Evolutionary conservation across 176 grass and related monocot species (phyloP).

Genomic region (Paspalum vaginatum): DNA sequence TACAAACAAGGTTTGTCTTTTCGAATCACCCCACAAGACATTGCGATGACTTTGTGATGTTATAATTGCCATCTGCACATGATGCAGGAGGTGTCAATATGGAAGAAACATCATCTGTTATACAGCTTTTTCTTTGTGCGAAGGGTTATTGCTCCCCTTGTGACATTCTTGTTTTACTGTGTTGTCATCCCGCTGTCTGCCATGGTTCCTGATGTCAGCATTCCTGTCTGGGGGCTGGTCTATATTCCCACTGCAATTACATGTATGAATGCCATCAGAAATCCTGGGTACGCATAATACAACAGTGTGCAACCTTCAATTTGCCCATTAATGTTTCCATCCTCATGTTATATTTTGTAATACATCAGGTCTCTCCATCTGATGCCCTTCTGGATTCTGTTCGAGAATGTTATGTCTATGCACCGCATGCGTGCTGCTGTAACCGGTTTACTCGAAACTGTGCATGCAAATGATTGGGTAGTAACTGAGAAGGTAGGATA

Average conservation of each 20-base stretch:
- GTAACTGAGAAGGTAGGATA: slow-evolving; percentile 92
- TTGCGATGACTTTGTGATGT: slow-evolving; percentile 8
- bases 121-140: slow-evolving; percentile 96
- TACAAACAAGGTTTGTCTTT: slow-evolving; percentile 58
- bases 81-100: slow-evolving; percentile 73
- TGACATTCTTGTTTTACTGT: slow-evolving; percentile 81
- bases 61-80: not conserved
- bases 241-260: slow-evolving; percentile 89
- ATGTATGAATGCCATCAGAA: slow-evolving; percentile 78
- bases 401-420: slow-evolving; percentile 98
- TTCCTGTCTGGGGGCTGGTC: slow-evolving; percentile 79
- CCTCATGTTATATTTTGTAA: slow-evolving; percentile 2
- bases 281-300: slow-evolving; percentile 57
- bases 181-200: slow-evolving; percentile 72
- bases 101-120: slow-evolving; percentile 84
- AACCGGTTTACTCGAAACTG: slow-evolving; percentile 68
- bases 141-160: slow-evolving; percentile 75
- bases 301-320: not conserved
- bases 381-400: slow-evolving; percentile 98
- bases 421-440: slow-evolving; percentile 85
- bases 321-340: not conserved
- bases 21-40: not conserved
- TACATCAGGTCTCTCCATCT: slow-evolving; percentile 80
- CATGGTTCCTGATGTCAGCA: slow-evolving; percentile 70
- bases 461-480: slow-evolving; percentile 77